Evolutionary conservation across 306 rosid species (phyloP), one percentile per base, ranked within the genome.

Genomic region (Lotus japonicus): DNA sequence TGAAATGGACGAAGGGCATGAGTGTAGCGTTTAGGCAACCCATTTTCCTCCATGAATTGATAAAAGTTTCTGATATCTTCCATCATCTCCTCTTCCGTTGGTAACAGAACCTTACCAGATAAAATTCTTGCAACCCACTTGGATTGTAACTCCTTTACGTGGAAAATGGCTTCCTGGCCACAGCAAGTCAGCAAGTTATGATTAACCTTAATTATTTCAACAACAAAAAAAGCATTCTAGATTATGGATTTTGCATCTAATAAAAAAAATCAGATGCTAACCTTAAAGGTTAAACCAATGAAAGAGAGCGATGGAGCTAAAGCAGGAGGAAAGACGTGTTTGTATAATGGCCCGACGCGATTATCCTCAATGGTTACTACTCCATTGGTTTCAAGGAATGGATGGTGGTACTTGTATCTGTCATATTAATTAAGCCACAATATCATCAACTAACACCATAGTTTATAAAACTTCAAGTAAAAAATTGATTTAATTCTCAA

Each of bases 331-430:
- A 80, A 80, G 52, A 80, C 77, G 0, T 74, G 84, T 44, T 80
- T 80, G 80, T 75, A 80, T 15, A 80, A 48, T 42, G 84, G 84
- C 12, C 80, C 84, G 14, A 80, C 77, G n/a, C 84, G 80, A 43
- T 70, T 80, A 58, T 75, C 77, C 1, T 80, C 80, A 70, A 70
- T 16, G 10, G 66, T 75, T 21, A 80, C 57, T 58, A 36, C 36
- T 58, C 77, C 80, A 64, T 70, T 64, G 15, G 77, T 65, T 58
- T 75, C 77, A 57, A 80, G 71, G 58, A 80, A 80, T 28, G 84
- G 84, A 50, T 17, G 4, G 36, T 75, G 60, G 35, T 75, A 64
- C 64, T 65, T 75, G 71, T 80, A 80, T 28, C 84, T 80, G 84
- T 51, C 16, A 64, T 35, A 41, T 60, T 58, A 45, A 31, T 14